Evolutionary conservation across 2,329 filamentous ascomycete species (phyloP), one percentile per base, ranked within the genome.

Genomic region (Colletotrichum shisoi): DNA sequence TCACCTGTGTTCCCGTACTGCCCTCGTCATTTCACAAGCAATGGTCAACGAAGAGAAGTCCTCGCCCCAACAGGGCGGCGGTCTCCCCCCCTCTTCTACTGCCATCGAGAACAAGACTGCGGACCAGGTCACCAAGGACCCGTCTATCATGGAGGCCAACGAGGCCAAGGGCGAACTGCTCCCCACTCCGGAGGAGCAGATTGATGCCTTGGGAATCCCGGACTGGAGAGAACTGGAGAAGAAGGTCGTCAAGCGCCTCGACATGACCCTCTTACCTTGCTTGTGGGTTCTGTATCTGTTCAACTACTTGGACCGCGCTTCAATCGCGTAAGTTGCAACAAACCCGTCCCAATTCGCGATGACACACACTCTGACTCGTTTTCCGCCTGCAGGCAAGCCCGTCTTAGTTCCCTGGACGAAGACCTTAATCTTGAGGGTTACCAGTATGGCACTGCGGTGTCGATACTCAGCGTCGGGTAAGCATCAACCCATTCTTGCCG

Each of bases 381-480:
- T 3, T 11, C 17, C 13, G 4, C 19, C 2, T 8, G 7, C 17
- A 74, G 71, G 4, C 72, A 74, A 65, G 73, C 71, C 12, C 64
- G 70, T 19, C 70, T 74, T 1, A 70, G 67, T 5, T 59, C 60
- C 1, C 69, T 74, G 9, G 69, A 74, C n/a, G 58, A 70, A 13
- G 73, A 75, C 27, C 69, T 75, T 3, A 68, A 63, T 1, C 71
- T 75, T 4, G 48, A 69, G 0, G 71, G 72, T 1, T 71, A 69
- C 8, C 66, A 74, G 24, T 75, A 71, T 45, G 73, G 71, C 13
- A 69, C 71, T 9, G 73, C 73, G 0, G 71, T 75, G 0, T 69
- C 63, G 15, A 74, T 74, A 19, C 54, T 75, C 8, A 74, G 70
- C 34, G 69, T 73, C 1, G 72, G 73, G 64, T 70, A n/a, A 13